Evolutionary conservation across 2,329 filamentous ascomycete species (phyloP).

Genomic region (Aspergillus ochraceus): DNA sequence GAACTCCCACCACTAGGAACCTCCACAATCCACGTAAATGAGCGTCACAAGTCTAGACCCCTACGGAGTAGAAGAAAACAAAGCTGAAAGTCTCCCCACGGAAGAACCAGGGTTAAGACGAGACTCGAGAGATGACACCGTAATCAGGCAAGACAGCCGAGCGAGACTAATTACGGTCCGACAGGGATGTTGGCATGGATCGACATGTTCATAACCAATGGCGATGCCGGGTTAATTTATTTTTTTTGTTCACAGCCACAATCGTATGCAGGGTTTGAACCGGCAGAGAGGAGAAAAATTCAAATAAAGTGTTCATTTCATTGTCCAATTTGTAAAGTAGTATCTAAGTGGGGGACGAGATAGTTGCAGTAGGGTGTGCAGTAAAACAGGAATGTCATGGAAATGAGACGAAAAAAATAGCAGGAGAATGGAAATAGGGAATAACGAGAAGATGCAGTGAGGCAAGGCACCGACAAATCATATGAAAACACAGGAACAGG

Average conservation of each 20-base stretch:
- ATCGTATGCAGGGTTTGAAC: neutral
- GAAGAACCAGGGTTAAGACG: too few relatives aligned
- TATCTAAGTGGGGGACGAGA: neutral
- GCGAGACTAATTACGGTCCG: neutral
- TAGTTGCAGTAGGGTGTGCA: too few relatives aligned
- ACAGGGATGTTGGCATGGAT: neutral
- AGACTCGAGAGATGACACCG: too few relatives aligned
- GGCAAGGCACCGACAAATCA: neutral
- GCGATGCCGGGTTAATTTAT: neutral
- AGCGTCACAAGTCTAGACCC: too few relatives aligned
- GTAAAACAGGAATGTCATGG: too few relatives aligned
- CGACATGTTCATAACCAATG: neutral
- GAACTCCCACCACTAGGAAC: too few relatives aligned
- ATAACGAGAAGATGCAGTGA: neutral
- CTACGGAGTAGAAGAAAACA: too few relatives aligned
- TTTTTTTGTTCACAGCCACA: neutral
- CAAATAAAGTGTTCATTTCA: neutral
- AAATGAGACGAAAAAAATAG: neutral
- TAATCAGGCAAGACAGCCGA: neutral
- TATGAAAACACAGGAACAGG: neutral
- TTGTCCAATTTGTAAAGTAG: neutral
- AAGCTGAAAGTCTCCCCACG: too few relatives aligned
- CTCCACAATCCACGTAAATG: too few relatives aligned
- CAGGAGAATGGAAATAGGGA: neutral
- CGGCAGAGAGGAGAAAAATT: neutral